Evolutionary conservation across 305 asterid genomes (phyloP), one percentile per base, ranked within the genome.

Genomic region (Fraxinus floribunda): DNA sequence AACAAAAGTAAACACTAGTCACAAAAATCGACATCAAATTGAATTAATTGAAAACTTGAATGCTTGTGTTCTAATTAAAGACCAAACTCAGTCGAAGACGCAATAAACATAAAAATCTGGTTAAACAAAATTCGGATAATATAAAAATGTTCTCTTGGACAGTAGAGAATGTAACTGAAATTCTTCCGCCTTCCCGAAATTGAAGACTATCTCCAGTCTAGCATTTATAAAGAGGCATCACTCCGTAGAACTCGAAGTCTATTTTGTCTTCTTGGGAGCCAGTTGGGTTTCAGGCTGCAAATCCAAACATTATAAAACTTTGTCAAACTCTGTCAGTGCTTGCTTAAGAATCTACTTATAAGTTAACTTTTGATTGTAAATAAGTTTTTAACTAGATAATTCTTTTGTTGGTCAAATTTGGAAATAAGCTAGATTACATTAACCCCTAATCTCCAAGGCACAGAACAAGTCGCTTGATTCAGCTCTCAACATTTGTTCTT

Each of bases 241-340:
- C 75, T 29, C 18, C 13, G 39, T 29, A 5, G 39, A 26, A 39
- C 81, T 86, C 83, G 22, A 88, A 86, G 84, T 84, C 80, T 84
- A 83, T 83, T 90, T 84, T 2, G 89, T 83, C 80, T 90, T 87
- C 90, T 90, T 87, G 3, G 95, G 78, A 2, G 93, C 90, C 85
- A 92, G 78, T 80, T 92, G 97, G 0, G 97, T 78, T 34, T 92
- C 97, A 3, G 91, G 89, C 93, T 93, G 91, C 86, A 89, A 71
- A 84, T 62, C 15, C 41, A 30, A 83, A 62, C 18, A 78, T 81
- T 8, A 3, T 72, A 78, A 35, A 20, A 85, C 64, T 3, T 24
- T 15, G 73, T 64, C 32, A 64, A 66, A 9, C 74, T 24, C 16
- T 64, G 26, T 2, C 73, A 9, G 35, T 3, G 35, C 35, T 24